Evolutionary conservation across 1,284 basidiomycete genomes (phyloP).

Genomic region (Cystobasidium slooffiae): DNA sequence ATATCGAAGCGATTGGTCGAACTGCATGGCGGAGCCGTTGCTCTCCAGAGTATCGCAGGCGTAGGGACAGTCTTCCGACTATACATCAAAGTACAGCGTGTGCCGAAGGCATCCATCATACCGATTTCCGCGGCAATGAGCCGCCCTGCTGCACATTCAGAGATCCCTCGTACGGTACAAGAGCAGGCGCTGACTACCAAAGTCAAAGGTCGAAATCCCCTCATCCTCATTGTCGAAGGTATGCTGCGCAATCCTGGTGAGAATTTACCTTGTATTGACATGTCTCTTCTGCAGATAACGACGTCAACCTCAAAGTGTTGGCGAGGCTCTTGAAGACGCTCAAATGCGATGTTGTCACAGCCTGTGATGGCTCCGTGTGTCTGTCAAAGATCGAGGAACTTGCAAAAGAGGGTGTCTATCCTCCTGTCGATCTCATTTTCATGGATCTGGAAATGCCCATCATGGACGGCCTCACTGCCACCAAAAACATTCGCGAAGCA

Average conservation of each 20-base stretch:
- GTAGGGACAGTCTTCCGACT: constrained; percentile 48
- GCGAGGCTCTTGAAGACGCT: constrained; percentile 31
- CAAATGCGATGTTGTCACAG: constrained; percentile 38
- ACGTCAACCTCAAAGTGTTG: constrained; percentile 41
- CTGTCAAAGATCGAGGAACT: constrained; percentile 31
- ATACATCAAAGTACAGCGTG: constrained; percentile 28
- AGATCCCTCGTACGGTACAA: not conserved
- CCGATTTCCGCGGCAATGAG: not conserved
- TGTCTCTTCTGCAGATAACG: constrained; percentile 23
- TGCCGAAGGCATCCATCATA: not conserved
- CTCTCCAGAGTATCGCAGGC: constrained; percentile 39
- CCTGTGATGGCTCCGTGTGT: constrained; percentile 33
- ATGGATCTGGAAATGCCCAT: constrained; percentile 43
- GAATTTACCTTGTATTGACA: not conserved
- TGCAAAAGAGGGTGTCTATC: constrained; percentile 12
- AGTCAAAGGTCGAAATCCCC: constrained; percentile 4
- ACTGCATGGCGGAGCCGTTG: constrained; percentile 50
- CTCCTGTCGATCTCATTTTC: constrained; percentile 36
- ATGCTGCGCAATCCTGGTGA: not conserved
- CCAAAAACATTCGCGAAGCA: constrained; percentile 24
- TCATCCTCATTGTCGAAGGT: constrained; percentile 44
- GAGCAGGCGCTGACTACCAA: not conserved
- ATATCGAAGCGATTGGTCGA: constrained; percentile 50
- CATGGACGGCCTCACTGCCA: constrained; percentile 41
- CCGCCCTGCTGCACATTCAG: not conserved